A percentile compares a stretch with the other conserved stretches of the same genome.
Conservation (phyloP, 140 eudicot species). For the Bidens hawaiensis region DNA sequence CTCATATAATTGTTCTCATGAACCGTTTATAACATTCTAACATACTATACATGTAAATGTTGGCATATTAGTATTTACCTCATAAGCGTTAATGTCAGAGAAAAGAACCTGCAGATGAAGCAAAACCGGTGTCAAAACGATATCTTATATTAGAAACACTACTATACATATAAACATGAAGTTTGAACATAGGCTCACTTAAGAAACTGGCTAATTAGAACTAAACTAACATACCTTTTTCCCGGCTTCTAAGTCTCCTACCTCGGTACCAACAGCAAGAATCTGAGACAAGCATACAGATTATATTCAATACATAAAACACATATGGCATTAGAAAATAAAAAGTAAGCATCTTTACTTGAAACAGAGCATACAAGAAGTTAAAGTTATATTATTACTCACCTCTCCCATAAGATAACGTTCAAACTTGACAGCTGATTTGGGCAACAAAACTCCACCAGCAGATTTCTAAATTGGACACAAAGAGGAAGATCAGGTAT, state of each 20-base stretch:
- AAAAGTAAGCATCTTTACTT: not conserved
- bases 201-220: not conserved
- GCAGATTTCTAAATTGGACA: constrained; percentile 69
- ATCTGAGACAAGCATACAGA: constrained; percentile 39
- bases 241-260: constrained; percentile 67
- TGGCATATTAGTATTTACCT: constrained; percentile 62
- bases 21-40: not conserved
- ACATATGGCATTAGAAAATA: not conserved
- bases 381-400: constrained; percentile 7
- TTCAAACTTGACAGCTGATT: constrained; percentile 94
- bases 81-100: constrained; percentile 88
- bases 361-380: not conserved
- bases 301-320: not conserved
- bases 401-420: constrained; percentile 98
- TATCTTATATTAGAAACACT: not conserved
- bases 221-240: constrained; percentile 57
- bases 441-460: constrained; percentile 94
- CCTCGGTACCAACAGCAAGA: constrained; percentile 90
- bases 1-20: not conserved
- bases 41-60: not conserved
- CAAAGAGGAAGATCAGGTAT: not conserved
- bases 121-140: constrained; percentile 2
- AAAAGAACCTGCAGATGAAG: constrained; percentile 73
- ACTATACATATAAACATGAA: not conserved
- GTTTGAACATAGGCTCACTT: constrained; percentile 5